Conservation (phyloP, 2,329 filamentous ascomycete species). For the Tolypocladium cylindrosporum region DNA sequence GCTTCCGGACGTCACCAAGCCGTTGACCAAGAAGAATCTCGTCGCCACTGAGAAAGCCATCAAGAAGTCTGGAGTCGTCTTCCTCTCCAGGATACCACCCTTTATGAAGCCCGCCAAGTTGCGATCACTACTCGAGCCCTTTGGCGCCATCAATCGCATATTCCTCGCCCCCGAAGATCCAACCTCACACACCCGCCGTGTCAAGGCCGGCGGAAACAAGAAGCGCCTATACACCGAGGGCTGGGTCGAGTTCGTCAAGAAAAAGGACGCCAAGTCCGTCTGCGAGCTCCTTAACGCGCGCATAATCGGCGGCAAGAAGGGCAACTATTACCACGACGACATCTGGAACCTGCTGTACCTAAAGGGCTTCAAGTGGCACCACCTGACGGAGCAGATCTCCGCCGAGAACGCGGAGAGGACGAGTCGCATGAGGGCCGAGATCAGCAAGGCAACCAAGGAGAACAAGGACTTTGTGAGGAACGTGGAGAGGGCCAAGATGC, state of each 20-base stretch:
- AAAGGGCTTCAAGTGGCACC: conserved; percentile 74
- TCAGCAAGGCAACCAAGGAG: conserved; percentile 64
- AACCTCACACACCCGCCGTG: conserved; percentile 52
- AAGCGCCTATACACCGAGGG: conserved; percentile 75
- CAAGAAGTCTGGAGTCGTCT: conserved; percentile 69
- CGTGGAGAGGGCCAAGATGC: conserved; percentile 69
- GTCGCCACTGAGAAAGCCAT: conserved; percentile 53
- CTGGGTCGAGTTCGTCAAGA: conserved; percentile 74
- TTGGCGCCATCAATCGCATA: conserved; percentile 66
- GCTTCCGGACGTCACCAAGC: conserved; percentile 40
- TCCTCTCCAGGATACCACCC: conserved; percentile 73
- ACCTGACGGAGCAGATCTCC: conserved; percentile 67
- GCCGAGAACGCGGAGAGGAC: conserved; percentile 72
- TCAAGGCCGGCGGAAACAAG: conserved; percentile 70
- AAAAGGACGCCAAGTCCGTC: conserved; percentile 66
- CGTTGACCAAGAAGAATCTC: conserved; percentile 57
- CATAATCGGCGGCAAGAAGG: conserved; percentile 75
- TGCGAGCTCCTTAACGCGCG: conserved; percentile 68
- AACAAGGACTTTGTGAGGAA: conserved; percentile 75
- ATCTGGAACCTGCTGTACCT: conserved; percentile 79
- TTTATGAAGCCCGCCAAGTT: conserved; percentile 82
- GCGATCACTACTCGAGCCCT: conserved; percentile 62
- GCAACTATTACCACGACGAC: conserved; percentile 74
- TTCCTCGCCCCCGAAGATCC: conserved; percentile 72
- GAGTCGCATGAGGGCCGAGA: conserved; percentile 67